phyloP scores from a whole-genome alignment of 345 rosid species.

The Durio zibethinus region DNA sequence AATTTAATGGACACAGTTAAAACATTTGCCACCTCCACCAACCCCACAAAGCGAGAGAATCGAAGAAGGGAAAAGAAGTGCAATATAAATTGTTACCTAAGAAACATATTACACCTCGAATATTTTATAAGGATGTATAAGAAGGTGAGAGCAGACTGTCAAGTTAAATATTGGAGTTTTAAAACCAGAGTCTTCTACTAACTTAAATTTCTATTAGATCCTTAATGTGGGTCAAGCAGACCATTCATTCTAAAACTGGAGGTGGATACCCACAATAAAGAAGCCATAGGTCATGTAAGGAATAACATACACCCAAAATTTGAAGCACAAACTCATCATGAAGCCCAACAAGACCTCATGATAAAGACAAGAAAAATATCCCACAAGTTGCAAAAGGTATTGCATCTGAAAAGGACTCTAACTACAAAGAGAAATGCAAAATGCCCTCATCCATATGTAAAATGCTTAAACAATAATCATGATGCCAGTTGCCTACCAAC shows the following conservation, averaged over 20 bases:
- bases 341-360: background rate
- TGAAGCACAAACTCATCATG: background rate
- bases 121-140: background rate
- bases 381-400: background rate
- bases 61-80: background rate
- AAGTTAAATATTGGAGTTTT: background rate
- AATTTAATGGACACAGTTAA: background rate
- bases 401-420: background rate
- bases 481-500: background rate
- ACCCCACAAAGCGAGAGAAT: background rate
- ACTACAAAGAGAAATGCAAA: background rate
- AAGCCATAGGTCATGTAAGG: too few species aligned
- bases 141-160: background rate
- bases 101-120: background rate
- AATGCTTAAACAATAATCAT: background rate
- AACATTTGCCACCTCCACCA: background rate
- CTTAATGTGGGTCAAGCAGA: background rate
- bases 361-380: background rate
- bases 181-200: background rate
- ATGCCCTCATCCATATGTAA: background rate
- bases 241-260: background rate
- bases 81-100: background rate
- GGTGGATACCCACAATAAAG: background rate
- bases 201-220: background rate
- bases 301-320: background rate